Conservation (phyloP, 257 asterid species). For the Salvia hispanica region DNA sequence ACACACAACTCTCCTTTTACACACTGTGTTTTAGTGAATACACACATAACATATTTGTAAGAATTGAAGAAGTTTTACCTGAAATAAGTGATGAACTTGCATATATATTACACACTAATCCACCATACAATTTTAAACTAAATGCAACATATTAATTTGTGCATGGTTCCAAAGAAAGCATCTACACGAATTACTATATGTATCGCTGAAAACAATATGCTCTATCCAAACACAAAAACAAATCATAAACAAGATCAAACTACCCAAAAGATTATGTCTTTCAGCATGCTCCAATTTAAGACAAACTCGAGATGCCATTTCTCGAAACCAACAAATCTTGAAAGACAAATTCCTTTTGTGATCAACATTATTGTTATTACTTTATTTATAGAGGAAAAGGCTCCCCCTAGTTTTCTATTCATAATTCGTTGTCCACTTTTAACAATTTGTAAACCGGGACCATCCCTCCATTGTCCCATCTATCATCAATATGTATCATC, state of each 20-base stretch:
- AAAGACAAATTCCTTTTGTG: conserved; percentile 27
- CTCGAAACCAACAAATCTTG: conserved; percentile 13
- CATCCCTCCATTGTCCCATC: conserved; percentile 18
- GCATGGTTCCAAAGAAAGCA: not conserved
- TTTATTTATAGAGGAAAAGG: not conserved
- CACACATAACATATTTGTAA: no score
- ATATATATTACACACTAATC: no score
- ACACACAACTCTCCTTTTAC: no score
- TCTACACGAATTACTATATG: not conserved
- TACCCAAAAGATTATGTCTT: conserved; percentile 3
- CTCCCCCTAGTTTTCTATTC: conserved; percentile 16
- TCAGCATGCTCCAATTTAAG: conserved; percentile 10
- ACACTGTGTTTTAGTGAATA: no score
- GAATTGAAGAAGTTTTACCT: no score
- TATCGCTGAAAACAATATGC: not conserved
- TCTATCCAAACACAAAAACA: not conserved
- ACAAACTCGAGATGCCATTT: conserved; percentile 21
- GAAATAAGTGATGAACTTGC: no score
- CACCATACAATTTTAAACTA: no score
- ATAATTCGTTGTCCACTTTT: conserved; percentile 7
- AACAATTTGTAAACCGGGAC: conserved; percentile 23
- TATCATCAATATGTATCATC: conserved; percentile 17
- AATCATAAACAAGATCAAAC: not conserved
- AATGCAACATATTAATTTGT: not conserved
- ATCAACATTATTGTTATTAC: not conserved